Percentiles rank a stretch among this genome's conserved stretches.
phyloP scores from a whole-genome alignment of 1,284 basidiomycete species.

The Trametes pubescens region DNA sequence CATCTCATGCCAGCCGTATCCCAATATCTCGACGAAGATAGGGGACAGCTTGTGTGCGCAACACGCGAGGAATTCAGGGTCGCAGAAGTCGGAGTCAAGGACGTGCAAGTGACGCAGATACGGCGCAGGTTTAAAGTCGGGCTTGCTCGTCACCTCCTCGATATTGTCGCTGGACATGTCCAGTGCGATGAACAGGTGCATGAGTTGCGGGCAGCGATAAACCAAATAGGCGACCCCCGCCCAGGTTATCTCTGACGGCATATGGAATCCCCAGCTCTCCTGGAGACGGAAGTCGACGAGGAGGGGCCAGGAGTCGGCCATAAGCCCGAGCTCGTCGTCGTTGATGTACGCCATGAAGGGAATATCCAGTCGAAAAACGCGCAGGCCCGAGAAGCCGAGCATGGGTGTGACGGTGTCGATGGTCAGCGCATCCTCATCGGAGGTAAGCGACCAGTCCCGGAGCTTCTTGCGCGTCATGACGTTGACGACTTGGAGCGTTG shows the following conservation, averaged over 20 bases:
- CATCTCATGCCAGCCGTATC: slow-evolving; percentile 1
- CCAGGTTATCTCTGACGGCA: background rate
- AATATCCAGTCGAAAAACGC: background rate
- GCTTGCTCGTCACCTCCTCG: background rate
- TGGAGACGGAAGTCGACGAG: background rate
- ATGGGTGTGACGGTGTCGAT: too few species aligned
- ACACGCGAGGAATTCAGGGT: background rate
- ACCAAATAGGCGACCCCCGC: background rate
- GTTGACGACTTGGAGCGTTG: background rate
- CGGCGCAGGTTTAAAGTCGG: background rate
- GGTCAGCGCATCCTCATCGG: too few species aligned
- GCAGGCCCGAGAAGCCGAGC: too few species aligned
- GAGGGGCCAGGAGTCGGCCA: background rate
- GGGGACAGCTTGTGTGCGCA: background rate
- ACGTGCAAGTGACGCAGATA: background rate
- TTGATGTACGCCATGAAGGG: background rate
- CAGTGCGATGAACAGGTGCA: background rate
- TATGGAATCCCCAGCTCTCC: background rate
- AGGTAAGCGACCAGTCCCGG: background rate
- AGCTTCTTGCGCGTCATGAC: background rate
- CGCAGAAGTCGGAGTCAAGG: slow-evolving; percentile 1
- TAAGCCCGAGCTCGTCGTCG: background rate
- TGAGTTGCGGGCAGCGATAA: background rate
- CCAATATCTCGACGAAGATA: background rate
- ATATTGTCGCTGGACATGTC: background rate